These are phyloP conservation scores for Liquidambar formosana DNA, from an alignment of 164 flowering plant genomes.

Conservation along the genomic window DNA sequence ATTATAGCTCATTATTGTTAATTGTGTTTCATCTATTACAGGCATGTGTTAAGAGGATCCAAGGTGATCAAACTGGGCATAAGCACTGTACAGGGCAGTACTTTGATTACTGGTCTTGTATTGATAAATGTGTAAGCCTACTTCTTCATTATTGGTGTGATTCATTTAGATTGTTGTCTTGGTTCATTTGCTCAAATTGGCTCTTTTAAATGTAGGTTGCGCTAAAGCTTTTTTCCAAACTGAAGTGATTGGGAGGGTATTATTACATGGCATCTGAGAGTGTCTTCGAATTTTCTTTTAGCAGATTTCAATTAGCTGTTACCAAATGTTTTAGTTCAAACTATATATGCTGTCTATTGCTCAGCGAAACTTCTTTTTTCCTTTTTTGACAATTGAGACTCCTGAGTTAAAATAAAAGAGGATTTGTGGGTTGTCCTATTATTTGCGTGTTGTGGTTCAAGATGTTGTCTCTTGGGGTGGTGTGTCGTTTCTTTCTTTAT, in stretches of 20 bases:
- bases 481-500: too few species aligned
- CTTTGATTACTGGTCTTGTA: slow-evolving; percentile 85
- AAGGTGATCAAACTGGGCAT: slow-evolving; percentile 75
- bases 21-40: slow-evolving; percentile 19
- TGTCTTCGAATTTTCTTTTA: neutral
- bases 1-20: neutral
- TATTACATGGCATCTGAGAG: neutral
- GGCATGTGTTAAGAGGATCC: slow-evolving; percentile 80
- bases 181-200: slow-evolving; percentile 1
- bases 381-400: neutral
- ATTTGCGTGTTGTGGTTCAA: neutral
- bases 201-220: slow-evolving; percentile 51
- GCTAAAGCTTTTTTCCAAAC: slow-evolving; percentile 46
- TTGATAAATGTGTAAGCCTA: slow-evolving; percentile 82
- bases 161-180: neutral
- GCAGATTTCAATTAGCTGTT: slow-evolving; percentile 1
- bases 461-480: too few species aligned
- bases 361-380: slow-evolving; percentile 11
- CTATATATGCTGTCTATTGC: slow-evolving; percentile 11
- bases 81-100: slow-evolving; percentile 95
- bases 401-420: slow-evolving; percentile 10
- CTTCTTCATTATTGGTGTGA: neutral
- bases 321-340: slow-evolving; percentile 6
- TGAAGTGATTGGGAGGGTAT: slow-evolving; percentile 38
- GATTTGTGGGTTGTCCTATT: neutral